These are phyloP conservation scores for Coemansia sp. DNA, from an alignment of 192 early-diverging fungal species.

Conservation along the genomic window DNA sequence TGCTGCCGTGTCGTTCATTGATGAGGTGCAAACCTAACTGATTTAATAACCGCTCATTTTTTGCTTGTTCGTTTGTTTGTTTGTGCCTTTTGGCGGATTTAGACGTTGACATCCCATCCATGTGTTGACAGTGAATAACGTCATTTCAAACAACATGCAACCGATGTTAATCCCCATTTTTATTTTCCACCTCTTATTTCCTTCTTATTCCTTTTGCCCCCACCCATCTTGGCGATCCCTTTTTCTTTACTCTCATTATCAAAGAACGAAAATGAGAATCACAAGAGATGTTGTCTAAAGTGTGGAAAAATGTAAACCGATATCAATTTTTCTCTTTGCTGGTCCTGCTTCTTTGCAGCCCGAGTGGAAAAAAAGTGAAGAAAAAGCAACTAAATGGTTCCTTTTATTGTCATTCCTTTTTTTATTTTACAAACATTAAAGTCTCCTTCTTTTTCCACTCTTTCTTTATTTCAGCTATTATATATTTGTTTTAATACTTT, in stretches of 20 bases:
- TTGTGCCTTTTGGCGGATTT: too few species aligned
- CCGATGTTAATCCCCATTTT: too few species aligned
- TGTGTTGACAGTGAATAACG: too few species aligned
- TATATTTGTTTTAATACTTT: neutral
- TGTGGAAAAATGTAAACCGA: neutral
- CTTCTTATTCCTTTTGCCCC: too few species aligned
- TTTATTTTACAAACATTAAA: neutral
- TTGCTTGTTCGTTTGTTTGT: neutral
- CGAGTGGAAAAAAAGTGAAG: neutral
- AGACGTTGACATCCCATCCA: too few species aligned
- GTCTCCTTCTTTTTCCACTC: too few species aligned
- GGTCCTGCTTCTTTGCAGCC: too few species aligned
- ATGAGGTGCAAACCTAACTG: conserved; percentile 31
- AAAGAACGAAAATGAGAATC: neutral
- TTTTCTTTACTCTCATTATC: neutral
- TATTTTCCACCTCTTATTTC: too few species aligned
- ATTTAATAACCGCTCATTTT: neutral
- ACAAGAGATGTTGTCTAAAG: neutral
- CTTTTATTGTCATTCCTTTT: too few species aligned
- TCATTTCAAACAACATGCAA: too few species aligned
- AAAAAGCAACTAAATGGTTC: neutral
- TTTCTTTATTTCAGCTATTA: neutral
- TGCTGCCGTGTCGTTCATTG: conserved; percentile 67
- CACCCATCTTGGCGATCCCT: too few species aligned
- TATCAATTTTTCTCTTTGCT: neutral